phyloP scores from a whole-genome alignment of 768 basidiomycete genomes.

The Fomitopsis pulvina region DNA sequence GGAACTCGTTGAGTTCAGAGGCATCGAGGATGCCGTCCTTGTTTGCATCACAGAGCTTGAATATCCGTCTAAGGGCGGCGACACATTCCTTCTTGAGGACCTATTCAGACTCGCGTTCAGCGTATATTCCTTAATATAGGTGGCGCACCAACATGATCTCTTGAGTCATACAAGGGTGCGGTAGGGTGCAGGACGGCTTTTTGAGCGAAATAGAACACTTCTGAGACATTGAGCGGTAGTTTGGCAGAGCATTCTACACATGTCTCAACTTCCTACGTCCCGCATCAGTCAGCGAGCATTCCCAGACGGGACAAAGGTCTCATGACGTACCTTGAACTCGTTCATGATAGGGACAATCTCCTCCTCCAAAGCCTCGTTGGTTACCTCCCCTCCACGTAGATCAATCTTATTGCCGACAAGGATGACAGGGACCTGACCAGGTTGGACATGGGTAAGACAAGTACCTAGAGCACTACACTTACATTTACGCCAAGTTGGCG shows the following conservation, averaged over 20 bases:
- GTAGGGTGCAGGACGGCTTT: conserved; percentile 97
- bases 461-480: conserved; percentile 17
- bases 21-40: conserved; percentile 91
- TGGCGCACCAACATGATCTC: conserved; percentile 69
- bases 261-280: conserved; percentile 92
- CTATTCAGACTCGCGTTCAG: conserved; percentile 32
- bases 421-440: conserved; percentile 82
- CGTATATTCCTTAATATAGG: not conserved
- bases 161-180: conserved; percentile 92
- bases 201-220: conserved; percentile 98
- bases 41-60: conserved; percentile 91
- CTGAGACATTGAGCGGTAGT: conserved; percentile 85
- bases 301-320: not conserved
- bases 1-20: conserved; percentile 93
- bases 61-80: conserved; percentile 85
- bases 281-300: not conserved
- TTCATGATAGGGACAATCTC: conserved; percentile 97
- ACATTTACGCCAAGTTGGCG: conserved; percentile 95
- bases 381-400: conserved; percentile 85
- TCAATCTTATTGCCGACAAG: conserved; percentile 99
- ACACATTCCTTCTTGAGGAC: conserved; percentile 89
- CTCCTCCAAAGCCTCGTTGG: conserved; percentile 89
- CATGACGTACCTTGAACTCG: conserved; percentile 81
- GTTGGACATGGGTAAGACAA: not conserved
- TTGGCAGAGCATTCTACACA: conserved; percentile 97